Conservation (phyloP, 2,329 filamentous ascomycete genomes). For the Gliomastix tumulicola region DNA sequence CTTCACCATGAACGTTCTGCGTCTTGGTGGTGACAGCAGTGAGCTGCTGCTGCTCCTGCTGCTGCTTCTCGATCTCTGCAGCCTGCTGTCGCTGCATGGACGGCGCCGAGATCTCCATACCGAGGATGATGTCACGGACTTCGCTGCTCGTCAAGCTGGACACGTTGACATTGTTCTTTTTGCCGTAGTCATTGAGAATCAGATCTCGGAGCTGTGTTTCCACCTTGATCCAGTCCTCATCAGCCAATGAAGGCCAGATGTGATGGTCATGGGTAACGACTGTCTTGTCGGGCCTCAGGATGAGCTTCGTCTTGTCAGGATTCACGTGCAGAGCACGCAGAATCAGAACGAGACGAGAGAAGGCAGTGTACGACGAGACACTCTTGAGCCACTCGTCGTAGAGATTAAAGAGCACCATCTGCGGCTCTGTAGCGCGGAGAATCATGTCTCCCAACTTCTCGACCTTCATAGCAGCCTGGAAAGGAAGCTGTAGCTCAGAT, state of each 20-base stretch:
- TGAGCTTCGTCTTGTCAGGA: constrained; percentile 94
- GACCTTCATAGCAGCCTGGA: constrained; percentile 99
- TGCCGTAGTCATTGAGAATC: constrained; percentile 96
- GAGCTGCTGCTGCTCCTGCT: constrained; percentile 92
- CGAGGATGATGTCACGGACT: constrained; percentile 95
- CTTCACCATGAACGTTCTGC: constrained; percentile 92
- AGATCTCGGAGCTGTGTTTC: constrained; percentile 92
- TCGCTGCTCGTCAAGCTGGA: constrained; percentile 94
- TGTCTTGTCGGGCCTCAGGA: constrained; percentile 92
- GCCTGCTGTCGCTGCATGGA: constrained; percentile 98
- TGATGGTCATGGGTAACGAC: constrained; percentile 98
- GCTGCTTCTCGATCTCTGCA: constrained; percentile 97
- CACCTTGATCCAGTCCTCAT: constrained; percentile 99
- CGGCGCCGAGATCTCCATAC: constrained; percentile 98
- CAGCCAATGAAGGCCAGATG: constrained; percentile 91
- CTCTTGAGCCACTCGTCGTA: constrained; percentile 99
- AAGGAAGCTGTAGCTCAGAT: constrained; percentile 91
- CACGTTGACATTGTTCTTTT: constrained; percentile 99
- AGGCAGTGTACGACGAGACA: constrained; percentile 96
- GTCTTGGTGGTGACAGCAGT: constrained; percentile 98
- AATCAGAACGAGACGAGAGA: constrained; percentile 90
- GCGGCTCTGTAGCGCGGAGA: constrained; percentile 91
- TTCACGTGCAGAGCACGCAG: constrained; percentile 94
- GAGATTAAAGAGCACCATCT: constrained; percentile 98
- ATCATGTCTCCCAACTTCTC: constrained; percentile 99